These are phyloP conservation scores for Prunus dulcis DNA, from an alignment of 306 rosid genomes.

Conservation along the genomic window DNA sequence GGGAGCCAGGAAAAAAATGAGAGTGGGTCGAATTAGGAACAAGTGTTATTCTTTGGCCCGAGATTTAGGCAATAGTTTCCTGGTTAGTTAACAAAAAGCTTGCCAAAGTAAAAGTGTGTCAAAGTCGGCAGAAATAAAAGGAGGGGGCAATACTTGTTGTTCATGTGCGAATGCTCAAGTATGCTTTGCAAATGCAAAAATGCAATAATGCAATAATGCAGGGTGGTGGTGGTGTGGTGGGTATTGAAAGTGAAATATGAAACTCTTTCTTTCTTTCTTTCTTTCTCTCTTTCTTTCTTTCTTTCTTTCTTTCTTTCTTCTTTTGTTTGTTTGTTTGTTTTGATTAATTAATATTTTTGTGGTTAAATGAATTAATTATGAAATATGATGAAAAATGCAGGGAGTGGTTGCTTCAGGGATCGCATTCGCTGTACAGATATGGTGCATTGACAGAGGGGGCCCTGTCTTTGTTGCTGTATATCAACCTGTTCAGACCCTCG, in stretches of 20 bases:
- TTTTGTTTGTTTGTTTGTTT: neutral
- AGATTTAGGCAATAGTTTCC: neutral
- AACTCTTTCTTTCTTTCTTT: neutral
- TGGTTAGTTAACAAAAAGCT: neutral
- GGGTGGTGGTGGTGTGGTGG: conserved; percentile 4
- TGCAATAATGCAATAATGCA: conserved; percentile 2
- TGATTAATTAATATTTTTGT: neutral
- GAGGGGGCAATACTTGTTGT: conserved; percentile 4
- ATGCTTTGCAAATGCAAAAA: neutral
- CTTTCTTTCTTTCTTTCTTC: neutral
- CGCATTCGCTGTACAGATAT: conserved; percentile 97
- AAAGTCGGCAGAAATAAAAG: conserved; percentile 2
- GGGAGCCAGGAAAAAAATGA: no score
- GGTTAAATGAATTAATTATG: conserved; percentile 4
- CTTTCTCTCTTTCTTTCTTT: neutral
- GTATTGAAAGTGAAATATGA: neutral
- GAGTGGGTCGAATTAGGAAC: no score
- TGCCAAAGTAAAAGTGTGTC: conserved; percentile 7
- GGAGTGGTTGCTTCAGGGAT: conserved; percentile 99
- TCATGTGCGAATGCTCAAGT: neutral
- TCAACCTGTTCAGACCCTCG: conserved; percentile 98
- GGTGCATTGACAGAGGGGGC: conserved; percentile 99
- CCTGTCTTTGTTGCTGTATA: conserved; percentile 97
- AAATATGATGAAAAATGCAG: conserved; percentile 33
- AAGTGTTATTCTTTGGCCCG: no score